phyloP scores from a whole-genome alignment of 176 grass and related monocot genomes.

The Oropetium thomaeum region DNA sequence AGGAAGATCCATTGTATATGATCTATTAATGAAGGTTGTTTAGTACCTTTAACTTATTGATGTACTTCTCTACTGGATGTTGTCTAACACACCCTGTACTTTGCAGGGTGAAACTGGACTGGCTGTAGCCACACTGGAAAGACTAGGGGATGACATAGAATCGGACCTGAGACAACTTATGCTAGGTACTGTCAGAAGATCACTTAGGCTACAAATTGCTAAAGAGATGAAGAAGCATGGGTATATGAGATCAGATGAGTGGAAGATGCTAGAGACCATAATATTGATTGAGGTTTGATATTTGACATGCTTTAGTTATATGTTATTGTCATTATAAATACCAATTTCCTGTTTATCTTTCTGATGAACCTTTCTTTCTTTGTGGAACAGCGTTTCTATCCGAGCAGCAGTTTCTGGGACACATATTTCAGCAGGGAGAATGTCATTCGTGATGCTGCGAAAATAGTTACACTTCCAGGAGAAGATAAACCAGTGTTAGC shows the following conservation, averaged over 20 bases:
- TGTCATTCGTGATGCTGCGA: constrained; percentile 38
- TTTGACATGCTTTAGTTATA: constrained; percentile 30
- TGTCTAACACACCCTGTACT: constrained; percentile 32
- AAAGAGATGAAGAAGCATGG: constrained; percentile 76
- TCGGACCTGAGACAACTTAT: constrained; percentile 74
- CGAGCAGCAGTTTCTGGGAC: constrained; percentile 81
- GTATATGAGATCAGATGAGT: constrained; percentile 72
- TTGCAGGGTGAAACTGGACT: constrained; percentile 78
- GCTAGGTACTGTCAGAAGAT: constrained; percentile 85
- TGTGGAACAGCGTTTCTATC: constrained; percentile 72
- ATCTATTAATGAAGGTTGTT: constrained; percentile 87
- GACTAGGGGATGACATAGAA: constrained; percentile 87
- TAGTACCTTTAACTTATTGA: constrained; percentile 10
- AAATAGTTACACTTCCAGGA: constrained; percentile 51
- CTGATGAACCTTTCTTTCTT: constrained; percentile 41
- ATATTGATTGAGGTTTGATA: constrained; percentile 82
- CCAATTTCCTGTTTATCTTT: constrained; percentile 5
- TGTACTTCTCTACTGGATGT: constrained; percentile 15
- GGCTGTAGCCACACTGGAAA: constrained; percentile 80
- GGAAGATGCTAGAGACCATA: constrained; percentile 71
- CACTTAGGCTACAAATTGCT: constrained; percentile 68
- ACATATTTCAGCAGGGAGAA: constrained; percentile 66
- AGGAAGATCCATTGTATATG: constrained; percentile 86
- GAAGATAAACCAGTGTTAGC: constrained; percentile 51
- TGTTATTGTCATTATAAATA: constrained; percentile 9